phyloP scores from a whole-genome alignment of 148 eudicot genomes.

The Camellia sinensis region DNA sequence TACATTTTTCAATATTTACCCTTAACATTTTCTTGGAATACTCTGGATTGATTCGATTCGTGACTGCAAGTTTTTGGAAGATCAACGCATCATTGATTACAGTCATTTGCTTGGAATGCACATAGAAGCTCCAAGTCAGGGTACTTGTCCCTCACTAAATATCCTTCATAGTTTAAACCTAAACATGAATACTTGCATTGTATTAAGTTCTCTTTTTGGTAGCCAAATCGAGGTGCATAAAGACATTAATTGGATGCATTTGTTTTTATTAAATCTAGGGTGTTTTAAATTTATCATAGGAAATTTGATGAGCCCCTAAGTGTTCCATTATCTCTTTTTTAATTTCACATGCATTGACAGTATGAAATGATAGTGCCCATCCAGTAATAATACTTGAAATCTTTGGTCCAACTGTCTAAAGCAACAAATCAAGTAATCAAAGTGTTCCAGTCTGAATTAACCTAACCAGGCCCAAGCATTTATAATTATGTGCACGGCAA shows the following conservation, averaged over 20 bases:
- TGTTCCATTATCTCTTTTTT: too few relatives aligned
- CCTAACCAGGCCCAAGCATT: background rate
- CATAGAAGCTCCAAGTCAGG: conserved; percentile 8
- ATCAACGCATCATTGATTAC: conserved; percentile 19
- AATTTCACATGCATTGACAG: too few relatives aligned
- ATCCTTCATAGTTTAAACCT: background rate
- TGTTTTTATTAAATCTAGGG: background rate
- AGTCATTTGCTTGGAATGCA: conserved; percentile 22
- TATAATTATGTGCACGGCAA: background rate
- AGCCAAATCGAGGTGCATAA: background rate
- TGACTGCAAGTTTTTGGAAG: conserved; percentile 19
- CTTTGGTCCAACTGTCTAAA: too few relatives aligned
- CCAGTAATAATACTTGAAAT: too few relatives aligned
- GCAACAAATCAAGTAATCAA: too few relatives aligned
- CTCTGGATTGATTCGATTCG: background rate
- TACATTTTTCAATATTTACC: too few relatives aligned
- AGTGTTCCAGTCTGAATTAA: background rate
- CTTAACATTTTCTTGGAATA: background rate
- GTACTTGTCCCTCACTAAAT: background rate
- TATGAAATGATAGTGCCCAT: too few relatives aligned
- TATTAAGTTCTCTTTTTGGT: background rate
- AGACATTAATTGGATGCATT: background rate
- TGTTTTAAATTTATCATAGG: background rate
- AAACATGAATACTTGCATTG: background rate
- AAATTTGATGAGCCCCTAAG: too few relatives aligned